Percentiles rank a stretch among this genome's conserved stretches.
Conservation (phyloP, 371 early-diverging fungal genomes). For the Mortierella sp. region DNA sequence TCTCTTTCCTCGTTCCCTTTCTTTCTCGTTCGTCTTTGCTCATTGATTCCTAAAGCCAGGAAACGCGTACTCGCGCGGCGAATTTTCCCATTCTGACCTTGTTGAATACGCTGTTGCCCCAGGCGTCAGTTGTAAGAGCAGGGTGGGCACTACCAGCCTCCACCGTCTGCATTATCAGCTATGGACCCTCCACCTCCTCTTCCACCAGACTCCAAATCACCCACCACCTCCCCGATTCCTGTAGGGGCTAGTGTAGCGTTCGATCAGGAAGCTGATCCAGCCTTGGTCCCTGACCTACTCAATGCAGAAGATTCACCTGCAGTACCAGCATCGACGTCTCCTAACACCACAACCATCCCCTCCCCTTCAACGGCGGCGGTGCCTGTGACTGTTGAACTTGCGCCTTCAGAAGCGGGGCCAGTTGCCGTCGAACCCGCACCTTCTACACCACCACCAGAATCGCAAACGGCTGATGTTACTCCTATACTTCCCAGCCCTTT, state of each 20-base stretch:
- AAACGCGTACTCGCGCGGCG: no score
- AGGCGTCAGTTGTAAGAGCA: no score
- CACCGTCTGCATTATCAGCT: background rate
- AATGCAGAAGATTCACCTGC: background rate
- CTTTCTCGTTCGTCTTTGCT: no score
- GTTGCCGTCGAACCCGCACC: no score
- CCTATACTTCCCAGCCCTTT: slow-evolving; percentile 31
- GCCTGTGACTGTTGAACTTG: background rate
- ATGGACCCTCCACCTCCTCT: background rate
- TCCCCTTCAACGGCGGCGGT: no score
- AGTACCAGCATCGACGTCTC: background rate
- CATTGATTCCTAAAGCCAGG: no score
- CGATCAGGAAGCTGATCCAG: background rate
- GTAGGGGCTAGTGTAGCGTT: background rate
- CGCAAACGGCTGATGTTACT: background rate
- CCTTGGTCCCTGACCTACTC: background rate
- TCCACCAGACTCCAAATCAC: background rate
- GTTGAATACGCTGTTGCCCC: no score
- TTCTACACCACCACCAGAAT: no score
- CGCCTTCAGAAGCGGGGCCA: no score
- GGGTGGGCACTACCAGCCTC: no score
- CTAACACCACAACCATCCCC: background rate
- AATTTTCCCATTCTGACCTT: no score
- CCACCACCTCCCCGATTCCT: background rate
- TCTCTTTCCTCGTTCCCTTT: no score